Percentiles rank a stretch among this genome's conserved stretches.
These are phyloP conservation scores for Dactylellina cionopaga DNA, from an alignment of 2,329 filamentous ascomycete species.

Conservation along the genomic window DNA sequence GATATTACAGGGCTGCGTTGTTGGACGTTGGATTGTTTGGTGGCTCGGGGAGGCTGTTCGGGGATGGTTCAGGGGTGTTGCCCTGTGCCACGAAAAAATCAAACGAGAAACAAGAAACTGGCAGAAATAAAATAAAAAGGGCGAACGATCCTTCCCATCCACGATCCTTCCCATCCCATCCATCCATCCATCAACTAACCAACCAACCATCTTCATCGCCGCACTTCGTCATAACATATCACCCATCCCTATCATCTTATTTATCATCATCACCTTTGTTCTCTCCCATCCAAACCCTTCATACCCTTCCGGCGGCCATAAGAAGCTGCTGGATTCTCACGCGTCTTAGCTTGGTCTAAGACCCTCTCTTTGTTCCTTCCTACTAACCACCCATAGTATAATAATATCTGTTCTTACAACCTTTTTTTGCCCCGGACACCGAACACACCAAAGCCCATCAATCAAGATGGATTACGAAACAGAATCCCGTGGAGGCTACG, in stretches of 20 bases:
- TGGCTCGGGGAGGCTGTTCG: neutral
- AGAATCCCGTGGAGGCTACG: constrained; percentile 71
- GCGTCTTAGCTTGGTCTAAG: constrained; percentile 34
- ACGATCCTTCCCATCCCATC: constrained; percentile 5
- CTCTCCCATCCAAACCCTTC: no score
- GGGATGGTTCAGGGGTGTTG: neutral
- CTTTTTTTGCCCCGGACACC: constrained; percentile 13
- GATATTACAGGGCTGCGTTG: neutral
- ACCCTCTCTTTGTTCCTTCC: constrained; percentile 24
- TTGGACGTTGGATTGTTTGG: neutral
- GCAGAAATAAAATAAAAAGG: no score
- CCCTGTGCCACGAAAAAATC: constrained; percentile 5
- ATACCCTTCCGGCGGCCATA: no score
- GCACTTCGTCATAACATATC: constrained; percentile 29
- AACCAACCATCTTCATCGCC: constrained; percentile 49
- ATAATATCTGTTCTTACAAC: neutral
- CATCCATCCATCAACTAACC: neutral
- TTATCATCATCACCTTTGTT: constrained; percentile 11
- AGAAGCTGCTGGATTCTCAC: constrained; percentile 28
- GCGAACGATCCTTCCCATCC: no score
- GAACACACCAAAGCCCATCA: neutral
- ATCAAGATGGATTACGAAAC: constrained; percentile 71
- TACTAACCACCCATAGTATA: constrained; percentile 47
- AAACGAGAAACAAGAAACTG: no score
- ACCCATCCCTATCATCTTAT: constrained; percentile 19